Percentiles rank a stretch among this genome's conserved stretches.
Conservation (phyloP, 192 early-diverging fungal genomes). For the Umbelopsis isabellina region DNA sequence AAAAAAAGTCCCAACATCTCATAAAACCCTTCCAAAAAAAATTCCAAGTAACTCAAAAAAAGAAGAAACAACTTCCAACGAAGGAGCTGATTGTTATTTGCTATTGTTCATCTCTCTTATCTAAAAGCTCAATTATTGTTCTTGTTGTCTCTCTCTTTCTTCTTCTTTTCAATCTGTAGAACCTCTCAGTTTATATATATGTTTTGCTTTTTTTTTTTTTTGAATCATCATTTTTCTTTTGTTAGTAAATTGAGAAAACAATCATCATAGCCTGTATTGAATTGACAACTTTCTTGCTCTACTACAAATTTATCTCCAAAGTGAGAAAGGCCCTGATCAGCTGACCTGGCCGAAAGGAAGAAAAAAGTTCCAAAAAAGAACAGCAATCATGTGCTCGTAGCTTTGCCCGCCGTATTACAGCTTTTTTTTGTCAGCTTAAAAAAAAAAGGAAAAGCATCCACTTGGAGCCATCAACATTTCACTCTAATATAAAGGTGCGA, state of each 20-base stretch:
- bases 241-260: too few species aligned
- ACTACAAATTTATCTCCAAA: too few species aligned
- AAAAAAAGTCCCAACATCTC: not conserved
- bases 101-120: not conserved
- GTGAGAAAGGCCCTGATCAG: too few species aligned
- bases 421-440: not conserved
- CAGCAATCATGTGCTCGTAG: constrained; percentile 9
- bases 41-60: not conserved
- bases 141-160: not conserved
- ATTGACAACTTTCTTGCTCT: too few species aligned
- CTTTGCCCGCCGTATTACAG: not conserved
- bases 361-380: not conserved
- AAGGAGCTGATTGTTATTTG: not conserved
- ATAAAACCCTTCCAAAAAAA: not conserved
- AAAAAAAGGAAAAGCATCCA: too few species aligned
- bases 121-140: not conserved
- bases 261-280: too few species aligned
- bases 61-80: not conserved
- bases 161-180: not conserved
- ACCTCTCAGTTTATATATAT: constrained; percentile 23
- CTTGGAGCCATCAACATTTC: not conserved
- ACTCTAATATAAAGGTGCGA: constrained; percentile 1
- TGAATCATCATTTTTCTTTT: not conserved
- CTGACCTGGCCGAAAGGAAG: not conserved
- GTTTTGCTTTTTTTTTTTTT: constrained; percentile 22